A percentile compares a stretch with the other conserved stretches of the same genome.
Evolutionary conservation across 306 rosid genomes (phyloP).

Genomic region (Albizia julibrissin): DNA sequence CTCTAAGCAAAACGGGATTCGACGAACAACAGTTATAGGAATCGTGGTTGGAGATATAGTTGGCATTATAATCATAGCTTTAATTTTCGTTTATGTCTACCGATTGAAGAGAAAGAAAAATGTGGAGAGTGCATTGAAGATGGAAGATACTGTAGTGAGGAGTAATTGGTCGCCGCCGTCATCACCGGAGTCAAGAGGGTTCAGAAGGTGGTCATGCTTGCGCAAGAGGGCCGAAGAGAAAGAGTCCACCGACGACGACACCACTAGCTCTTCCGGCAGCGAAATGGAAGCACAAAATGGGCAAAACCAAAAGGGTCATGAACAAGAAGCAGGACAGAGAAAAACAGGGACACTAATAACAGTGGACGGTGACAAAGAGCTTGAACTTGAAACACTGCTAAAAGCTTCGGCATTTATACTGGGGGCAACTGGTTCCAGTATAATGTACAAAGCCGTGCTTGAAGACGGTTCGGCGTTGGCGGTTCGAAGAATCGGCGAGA

Average conservation of each 20-base stretch:
- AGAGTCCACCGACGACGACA: constrained; percentile 48
- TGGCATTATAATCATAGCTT: constrained; percentile 54
- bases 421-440: constrained; percentile 96
- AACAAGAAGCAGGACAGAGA: constrained; percentile 37
- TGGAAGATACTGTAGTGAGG: constrained; percentile 37
- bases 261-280: constrained; percentile 40
- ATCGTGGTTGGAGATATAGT: constrained; percentile 74
- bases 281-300: constrained; percentile 24
- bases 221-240: constrained; percentile 62
- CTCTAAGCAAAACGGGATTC: constrained; percentile 44
- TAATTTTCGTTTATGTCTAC: constrained; percentile 58
- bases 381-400: constrained; percentile 79
- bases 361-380: constrained; percentile 76
- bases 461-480: constrained; percentile 84
- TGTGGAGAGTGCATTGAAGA: constrained; percentile 31
- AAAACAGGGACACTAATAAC: constrained; percentile 78
- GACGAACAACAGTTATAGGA: constrained; percentile 57
- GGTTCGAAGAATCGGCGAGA: constrained; percentile 87
- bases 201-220: constrained; percentile 80
- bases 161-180: constrained; percentile 54
- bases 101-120: constrained; percentile 57
- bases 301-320: constrained; percentile 26
- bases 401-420: constrained; percentile 89
- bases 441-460: constrained; percentile 91
- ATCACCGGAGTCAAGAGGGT: constrained; percentile 67